Evolutionary conservation across 768 basidiomycete species (phyloP).

Genomic region (Vararia minispora): DNA sequence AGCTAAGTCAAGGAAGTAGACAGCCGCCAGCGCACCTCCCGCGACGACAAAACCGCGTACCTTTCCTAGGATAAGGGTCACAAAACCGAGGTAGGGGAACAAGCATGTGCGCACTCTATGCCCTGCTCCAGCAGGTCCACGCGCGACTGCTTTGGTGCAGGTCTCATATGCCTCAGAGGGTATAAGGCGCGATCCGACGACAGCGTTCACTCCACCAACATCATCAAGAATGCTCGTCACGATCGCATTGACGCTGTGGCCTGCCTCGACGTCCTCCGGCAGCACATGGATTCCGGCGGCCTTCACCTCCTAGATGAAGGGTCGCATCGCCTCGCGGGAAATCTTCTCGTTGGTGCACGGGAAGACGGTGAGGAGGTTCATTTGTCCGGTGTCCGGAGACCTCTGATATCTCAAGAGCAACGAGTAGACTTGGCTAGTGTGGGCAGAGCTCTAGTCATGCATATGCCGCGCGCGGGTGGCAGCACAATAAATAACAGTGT

Average conservation of each 20-base stretch:
- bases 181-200: conserved; percentile 12
- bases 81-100: conserved; percentile 3
- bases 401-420: too few species aligned
- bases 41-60: not conserved
- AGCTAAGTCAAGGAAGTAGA: too few species aligned
- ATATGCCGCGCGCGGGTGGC: conserved; percentile 26
- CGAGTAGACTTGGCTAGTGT: conserved; percentile 1
- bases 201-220: conserved; percentile 4
- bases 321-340: conserved; percentile 10
- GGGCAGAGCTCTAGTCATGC: conserved; percentile 24
- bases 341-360: conserved; percentile 14
- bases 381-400: too few species aligned
- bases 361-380: conserved; percentile 4
- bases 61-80: not conserved
- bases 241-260: conserved; percentile 4
- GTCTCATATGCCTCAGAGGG: conserved; percentile 1
- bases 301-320: too few species aligned
- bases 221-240: conserved; percentile 8
- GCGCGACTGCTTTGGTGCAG: conserved; percentile 3
- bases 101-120: conserved; percentile 1
- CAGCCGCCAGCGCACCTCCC: too few species aligned
- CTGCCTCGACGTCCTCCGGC: conserved; percentile 11
- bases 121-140: conserved; percentile 8
- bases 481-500: conserved; percentile 17
- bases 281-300: too few species aligned